phyloP scores from a whole-genome alignment of 2,329 filamentous ascomycete genomes.

The Sporothrix curviconia region DNA sequence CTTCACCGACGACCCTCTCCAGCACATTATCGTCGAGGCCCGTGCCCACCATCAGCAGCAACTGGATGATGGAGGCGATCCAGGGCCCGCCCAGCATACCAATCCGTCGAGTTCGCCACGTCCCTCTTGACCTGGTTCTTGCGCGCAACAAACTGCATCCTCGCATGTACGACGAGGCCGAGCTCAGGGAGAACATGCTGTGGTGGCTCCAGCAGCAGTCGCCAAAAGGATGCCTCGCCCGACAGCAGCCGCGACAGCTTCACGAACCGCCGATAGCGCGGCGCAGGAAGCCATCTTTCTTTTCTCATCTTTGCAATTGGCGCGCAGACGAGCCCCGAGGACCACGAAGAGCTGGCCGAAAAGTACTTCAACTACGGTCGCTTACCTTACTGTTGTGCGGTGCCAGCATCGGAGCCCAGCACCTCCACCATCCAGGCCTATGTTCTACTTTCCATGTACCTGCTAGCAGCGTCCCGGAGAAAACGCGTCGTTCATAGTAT shows the following conservation, averaged over 20 bases:
- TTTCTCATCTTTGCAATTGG: slow-evolving; percentile 23
- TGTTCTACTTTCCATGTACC: slow-evolving; percentile 52
- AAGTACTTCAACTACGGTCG: slow-evolving; percentile 20
- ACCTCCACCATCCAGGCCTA: slow-evolving; percentile 46
- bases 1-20: slow-evolving; percentile 30
- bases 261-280: slow-evolving; percentile 13
- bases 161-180: slow-evolving; percentile 29
- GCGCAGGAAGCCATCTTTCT: slow-evolving; percentile 13
- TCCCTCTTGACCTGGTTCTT: slow-evolving; percentile 29
- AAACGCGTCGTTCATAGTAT: slow-evolving; percentile 60
- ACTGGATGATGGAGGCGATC: slow-evolving; percentile 22
- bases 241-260: slow-evolving; percentile 21
- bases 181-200: slow-evolving; percentile 23
- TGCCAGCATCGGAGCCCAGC: slow-evolving; percentile 48
- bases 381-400: slow-evolving; percentile 39
- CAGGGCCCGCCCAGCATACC: slow-evolving; percentile 20
- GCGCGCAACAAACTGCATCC: slow-evolving; percentile 24
- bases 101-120: slow-evolving; percentile 21
- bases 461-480: slow-evolving; percentile 51
- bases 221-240: slow-evolving; percentile 6
- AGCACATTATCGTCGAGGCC: slow-evolving; percentile 30
- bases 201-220: slow-evolving; percentile 25
- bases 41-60: slow-evolving; percentile 24
- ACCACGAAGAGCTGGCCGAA: slow-evolving; percentile 15
- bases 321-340: slow-evolving; percentile 18